phyloP scores from a whole-genome alignment of 805 yeast genomes.

The Candida khao-thaluensis region DNA sequence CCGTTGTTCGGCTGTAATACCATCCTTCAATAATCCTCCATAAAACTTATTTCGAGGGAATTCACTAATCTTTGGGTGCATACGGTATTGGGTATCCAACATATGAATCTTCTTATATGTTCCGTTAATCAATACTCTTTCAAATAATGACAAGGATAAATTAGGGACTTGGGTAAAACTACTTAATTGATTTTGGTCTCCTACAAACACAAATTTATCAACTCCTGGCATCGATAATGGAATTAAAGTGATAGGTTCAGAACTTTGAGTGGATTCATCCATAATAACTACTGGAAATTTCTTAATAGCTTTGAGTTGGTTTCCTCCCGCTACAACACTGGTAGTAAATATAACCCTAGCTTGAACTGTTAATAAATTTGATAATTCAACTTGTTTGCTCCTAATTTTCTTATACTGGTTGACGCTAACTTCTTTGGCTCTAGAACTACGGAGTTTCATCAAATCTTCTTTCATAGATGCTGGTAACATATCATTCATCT shows the following conservation, averaged over 20 bases:
- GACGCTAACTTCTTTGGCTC: slow-evolving; percentile 33
- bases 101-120: slow-evolving; percentile 59
- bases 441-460: slow-evolving; percentile 43
- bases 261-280: slow-evolving; percentile 79
- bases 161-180: slow-evolving; percentile 69
- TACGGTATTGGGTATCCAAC: slow-evolving; percentile 69
- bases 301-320: slow-evolving; percentile 53
- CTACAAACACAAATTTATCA: slow-evolving; percentile 66
- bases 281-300: slow-evolving; percentile 66
- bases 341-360: slow-evolving; percentile 73
- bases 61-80: slow-evolving; percentile 63
- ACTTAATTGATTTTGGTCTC: slow-evolving; percentile 74
- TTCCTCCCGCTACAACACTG: slow-evolving; percentile 70
- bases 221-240: slow-evolving; percentile 70
- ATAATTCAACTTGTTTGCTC: slow-evolving; percentile 42
- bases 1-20: slow-evolving; percentile 56
- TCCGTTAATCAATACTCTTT: slow-evolving; percentile 62
- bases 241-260: slow-evolving; percentile 69
- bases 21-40: slow-evolving; percentile 50
- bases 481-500: slow-evolving; percentile 51
- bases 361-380: slow-evolving; percentile 55
- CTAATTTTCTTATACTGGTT: slow-evolving; percentile 51
- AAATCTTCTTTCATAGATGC: slow-evolving; percentile 41
- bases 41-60: slow-evolving; percentile 57
- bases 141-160: slow-evolving; percentile 65